Base-by-base conservation (phyloP, 139 green algal species). In the Desmodesmus armatus region DNA sequence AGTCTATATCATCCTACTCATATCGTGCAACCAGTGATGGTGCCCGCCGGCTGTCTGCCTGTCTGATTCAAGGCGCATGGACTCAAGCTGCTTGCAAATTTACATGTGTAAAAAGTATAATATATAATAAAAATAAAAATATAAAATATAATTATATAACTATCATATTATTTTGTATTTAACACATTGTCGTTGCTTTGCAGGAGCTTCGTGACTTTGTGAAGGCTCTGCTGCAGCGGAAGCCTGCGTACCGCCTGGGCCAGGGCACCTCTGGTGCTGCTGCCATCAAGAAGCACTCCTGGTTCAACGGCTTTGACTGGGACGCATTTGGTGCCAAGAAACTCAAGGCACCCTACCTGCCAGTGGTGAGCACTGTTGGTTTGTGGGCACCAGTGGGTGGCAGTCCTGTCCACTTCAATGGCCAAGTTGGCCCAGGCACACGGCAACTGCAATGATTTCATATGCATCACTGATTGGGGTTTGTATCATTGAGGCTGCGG, bases 291-390 rank as follows among this genome's bases (percentile, higher is more conserved):
- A 47, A 72, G 0, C 96, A 99, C 89, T 91, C 95, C 73, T 99
- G 94, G 95, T 99, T 99, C 83, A 66, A 85, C 13, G 91, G 88
- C 66, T 97, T 98, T 88, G 93, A 98, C 89, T 98, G 96, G 96
- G 84, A 91, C 0, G 90, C 89, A 0, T 96, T 98, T 63, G 77
- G 74, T 17, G 87, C 86, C 47, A 88, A 89, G 44, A 80, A 86
- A 35, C 80, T 98, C 75, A 84, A 77, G 33, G 90, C 95, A 13
- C 94, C 94, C 0, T 96, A 95, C 88, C 80, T 96, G 1, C 95
- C 95, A 15, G 89, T 93, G 89, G 92, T 95, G 29, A 33, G 72
- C 17, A 29, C 5, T 47, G 19, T 13, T 37, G 51, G 9, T n/a
- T 0, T 23, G 5, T 43, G 66, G n/a, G n/a, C n/a, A 76, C 19